These are phyloP conservation scores for Geranium rotundifolium DNA, from an alignment of 345 rosid species.

Conservation along the genomic window DNA sequence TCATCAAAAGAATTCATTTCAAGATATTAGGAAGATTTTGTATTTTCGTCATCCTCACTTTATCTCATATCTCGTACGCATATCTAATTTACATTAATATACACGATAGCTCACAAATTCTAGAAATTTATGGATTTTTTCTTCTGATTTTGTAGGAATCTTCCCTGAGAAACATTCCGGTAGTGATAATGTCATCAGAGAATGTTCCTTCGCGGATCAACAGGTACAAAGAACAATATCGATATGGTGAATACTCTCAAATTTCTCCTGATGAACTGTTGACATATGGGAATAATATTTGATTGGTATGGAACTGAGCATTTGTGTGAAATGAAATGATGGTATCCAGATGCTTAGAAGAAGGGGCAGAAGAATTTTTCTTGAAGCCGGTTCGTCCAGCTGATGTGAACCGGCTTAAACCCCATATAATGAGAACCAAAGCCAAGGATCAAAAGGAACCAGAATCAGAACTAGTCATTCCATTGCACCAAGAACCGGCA, in stretches of 20 bases:
- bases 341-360: slow-evolving; percentile 48
- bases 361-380: slow-evolving; percentile 73
- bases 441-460: slow-evolving; percentile 13
- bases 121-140: not conserved
- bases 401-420: slow-evolving; percentile 45
- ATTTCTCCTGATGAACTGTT: not conserved
- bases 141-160: slow-evolving; percentile 35
- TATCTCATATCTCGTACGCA: not conserved
- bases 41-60: not conserved
- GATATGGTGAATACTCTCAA: not conserved
- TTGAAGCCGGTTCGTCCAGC: slow-evolving; percentile 50
- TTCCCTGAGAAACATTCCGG: slow-evolving; percentile 50
- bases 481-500: not conserved
- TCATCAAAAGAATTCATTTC: slow-evolving; percentile 5
- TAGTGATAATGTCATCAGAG: slow-evolving; percentile 75
- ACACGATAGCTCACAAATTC: not conserved
- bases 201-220: slow-evolving; percentile 60
- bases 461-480: not conserved
- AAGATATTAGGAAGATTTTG: slow-evolving; percentile 11
- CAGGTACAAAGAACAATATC: slow-evolving; percentile 24
- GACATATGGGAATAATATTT: not conserved
- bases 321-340: too few relatives aligned
- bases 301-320: not conserved
- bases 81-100: not conserved
- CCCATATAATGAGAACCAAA: slow-evolving; percentile 45